These are phyloP conservation scores for Sherardia arvensis DNA, from an alignment of 257 asterid species.

Conservation along the genomic window DNA sequence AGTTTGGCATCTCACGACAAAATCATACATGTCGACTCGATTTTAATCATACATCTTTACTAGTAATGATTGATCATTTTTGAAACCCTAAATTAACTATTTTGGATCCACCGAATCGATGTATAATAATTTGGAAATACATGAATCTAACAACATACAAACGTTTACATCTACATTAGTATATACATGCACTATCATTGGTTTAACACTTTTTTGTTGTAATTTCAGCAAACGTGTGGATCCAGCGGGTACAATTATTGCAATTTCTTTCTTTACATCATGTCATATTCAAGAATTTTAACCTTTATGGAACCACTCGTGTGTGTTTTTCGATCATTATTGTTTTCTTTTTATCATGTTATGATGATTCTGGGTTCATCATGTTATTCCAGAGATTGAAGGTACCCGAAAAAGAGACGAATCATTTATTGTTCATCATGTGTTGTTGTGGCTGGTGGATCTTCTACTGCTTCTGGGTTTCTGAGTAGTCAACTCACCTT, in stretches of 20 bases:
- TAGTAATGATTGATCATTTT: too few species aligned
- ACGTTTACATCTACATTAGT: too few species aligned
- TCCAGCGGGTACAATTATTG: background rate
- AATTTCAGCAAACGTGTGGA: background rate
- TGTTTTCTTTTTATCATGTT: background rate
- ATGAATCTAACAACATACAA: too few species aligned
- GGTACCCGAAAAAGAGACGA: background rate
- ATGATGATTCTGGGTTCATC: background rate
- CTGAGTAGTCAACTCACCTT: background rate
- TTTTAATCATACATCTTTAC: too few species aligned
- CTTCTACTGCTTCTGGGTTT: background rate
- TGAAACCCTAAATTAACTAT: too few species aligned
- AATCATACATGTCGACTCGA: too few species aligned
- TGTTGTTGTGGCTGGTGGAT: background rate
- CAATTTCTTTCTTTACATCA: background rate
- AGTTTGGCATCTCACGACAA: too few species aligned
- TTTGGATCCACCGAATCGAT: too few species aligned
- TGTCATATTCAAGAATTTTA: conserved; percentile 6
- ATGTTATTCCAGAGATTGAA: background rate
- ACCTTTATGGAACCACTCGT: conserved; percentile 4
- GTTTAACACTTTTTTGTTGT: too few species aligned
- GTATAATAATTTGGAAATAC: too few species aligned
- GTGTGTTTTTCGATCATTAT: background rate
- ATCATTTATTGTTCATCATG: background rate
- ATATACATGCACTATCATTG: too few species aligned